These are phyloP conservation scores for Brachypodium distachyon DNA, from an alignment of 202 grass and related monocot genomes.

Conservation along the genomic window DNA sequence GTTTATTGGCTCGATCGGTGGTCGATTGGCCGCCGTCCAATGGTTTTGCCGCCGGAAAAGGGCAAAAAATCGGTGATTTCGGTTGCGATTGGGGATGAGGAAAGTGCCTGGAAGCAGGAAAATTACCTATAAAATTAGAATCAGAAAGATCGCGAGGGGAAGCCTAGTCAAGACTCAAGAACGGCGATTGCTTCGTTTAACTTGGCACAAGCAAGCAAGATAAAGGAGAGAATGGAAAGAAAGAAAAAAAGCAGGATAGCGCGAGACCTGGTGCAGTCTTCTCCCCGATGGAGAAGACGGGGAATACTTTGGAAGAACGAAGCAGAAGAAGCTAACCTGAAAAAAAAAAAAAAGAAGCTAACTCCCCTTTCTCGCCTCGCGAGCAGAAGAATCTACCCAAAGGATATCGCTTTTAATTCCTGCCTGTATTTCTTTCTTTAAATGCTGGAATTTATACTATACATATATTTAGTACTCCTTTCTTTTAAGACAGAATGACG, in stretches of 20 bases:
- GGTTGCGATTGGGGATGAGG: background rate
- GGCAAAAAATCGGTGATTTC: background rate
- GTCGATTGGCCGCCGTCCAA: background rate
- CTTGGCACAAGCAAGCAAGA: background rate
- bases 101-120: conserved; percentile 17
- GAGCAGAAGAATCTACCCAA: too few relatives aligned
- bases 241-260: background rate
- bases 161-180: background rate
- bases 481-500: too few relatives aligned
- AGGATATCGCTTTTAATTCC: too few relatives aligned
- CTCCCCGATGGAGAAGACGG: background rate
- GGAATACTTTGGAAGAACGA: background rate
- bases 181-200: background rate
- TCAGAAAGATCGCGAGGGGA: background rate
- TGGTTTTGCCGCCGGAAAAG: background rate
- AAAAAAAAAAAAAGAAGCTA: too few relatives aligned
- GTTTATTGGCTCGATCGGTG: conserved; percentile 14
- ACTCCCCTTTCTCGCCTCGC: too few relatives aligned
- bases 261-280: conserved; percentile 1
- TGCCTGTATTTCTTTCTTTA: too few relatives aligned
- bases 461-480: too few relatives aligned
- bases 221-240: background rate
- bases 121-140: background rate
- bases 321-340: conserved; percentile 8
- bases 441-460: too few relatives aligned